These are phyloP conservation scores for Venturia asperata DNA, from an alignment of 2,329 filamentous ascomycete genomes.

Conservation along the genomic window DNA sequence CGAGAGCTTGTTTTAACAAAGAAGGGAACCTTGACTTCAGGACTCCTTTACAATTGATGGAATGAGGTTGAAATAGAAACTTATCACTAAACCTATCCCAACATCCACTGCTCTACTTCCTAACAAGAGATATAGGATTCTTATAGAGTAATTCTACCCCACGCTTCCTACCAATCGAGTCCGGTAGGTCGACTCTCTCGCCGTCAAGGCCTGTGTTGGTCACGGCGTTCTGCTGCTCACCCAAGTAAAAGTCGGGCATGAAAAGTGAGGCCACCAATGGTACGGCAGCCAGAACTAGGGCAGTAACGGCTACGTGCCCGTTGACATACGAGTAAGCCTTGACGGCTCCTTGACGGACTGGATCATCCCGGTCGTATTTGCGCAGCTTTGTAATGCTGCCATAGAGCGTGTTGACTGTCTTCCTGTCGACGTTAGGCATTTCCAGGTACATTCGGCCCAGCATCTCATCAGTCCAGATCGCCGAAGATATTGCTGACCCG, in stretches of 20 bases:
- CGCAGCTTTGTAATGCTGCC: slow-evolving; percentile 32
- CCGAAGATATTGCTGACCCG: slow-evolving; percentile 34
- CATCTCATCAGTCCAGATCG: slow-evolving; percentile 38
- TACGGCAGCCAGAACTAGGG: slow-evolving; percentile 29
- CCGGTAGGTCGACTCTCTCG: slow-evolving; percentile 20
- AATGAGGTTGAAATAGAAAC: no score
- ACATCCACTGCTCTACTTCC: no score
- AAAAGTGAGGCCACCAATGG: slow-evolving; percentile 34
- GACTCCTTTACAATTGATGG: no score
- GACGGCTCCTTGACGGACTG: slow-evolving; percentile 35
- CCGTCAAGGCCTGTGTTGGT: slow-evolving; percentile 26
- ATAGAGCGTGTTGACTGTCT: slow-evolving; percentile 30
- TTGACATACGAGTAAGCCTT: slow-evolving; percentile 33
- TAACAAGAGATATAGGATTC: no score
- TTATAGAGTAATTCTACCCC: no score
- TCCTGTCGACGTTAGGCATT: slow-evolving; percentile 25
- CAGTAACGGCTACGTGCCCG: slow-evolving; percentile 32
- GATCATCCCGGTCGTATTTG: slow-evolving; percentile 30
- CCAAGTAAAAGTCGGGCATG: slow-evolving; percentile 36
- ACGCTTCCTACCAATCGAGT: no score
- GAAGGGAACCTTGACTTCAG: no score
- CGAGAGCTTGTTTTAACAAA: no score
- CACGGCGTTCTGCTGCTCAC: slow-evolving; percentile 26
- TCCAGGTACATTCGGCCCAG: slow-evolving; percentile 29
- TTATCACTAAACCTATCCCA: no score